Evolutionary conservation across 495 filamentous ascomycete genomes (phyloP).

Genomic region (Thermochaetoides thermophila): DNA sequence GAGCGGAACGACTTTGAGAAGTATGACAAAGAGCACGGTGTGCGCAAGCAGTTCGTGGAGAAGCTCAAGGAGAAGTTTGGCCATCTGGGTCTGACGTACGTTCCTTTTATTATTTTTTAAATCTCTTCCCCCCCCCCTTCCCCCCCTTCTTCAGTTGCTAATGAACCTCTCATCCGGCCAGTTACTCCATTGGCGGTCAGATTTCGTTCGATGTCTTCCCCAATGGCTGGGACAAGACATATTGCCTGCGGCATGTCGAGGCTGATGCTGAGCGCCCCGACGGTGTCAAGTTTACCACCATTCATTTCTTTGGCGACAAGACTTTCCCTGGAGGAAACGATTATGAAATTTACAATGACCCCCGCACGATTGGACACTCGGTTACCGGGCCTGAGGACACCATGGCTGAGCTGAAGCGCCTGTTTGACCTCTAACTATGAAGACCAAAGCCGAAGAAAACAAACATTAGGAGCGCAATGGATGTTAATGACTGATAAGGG

Average conservation of each 20-base stretch:
- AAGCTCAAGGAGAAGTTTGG: constrained; percentile 66
- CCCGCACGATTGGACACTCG: constrained; percentile 66
- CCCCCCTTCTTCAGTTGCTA: neutral
- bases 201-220: constrained; percentile 99
- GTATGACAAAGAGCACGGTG: constrained; percentile 61
- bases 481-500: too few species aligned
- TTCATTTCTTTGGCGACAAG: constrained; percentile 99
- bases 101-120: too few species aligned
- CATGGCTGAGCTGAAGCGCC: constrained; percentile 53
- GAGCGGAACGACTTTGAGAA: constrained; percentile 68
- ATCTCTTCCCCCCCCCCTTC: too few species aligned
- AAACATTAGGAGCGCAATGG: too few species aligned
- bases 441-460: neutral
- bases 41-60: constrained; percentile 57
- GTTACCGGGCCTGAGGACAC: constrained; percentile 76
- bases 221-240: constrained; percentile 96
- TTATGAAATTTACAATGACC: constrained; percentile 78
- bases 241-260: constrained; percentile 77
- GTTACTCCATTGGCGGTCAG: constrained; percentile 86
- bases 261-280: constrained; percentile 54
- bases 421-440: constrained; percentile 51
- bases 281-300: constrained; percentile 63
- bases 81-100: constrained; percentile 72
- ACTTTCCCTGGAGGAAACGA: constrained; percentile 80
- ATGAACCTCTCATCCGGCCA: constrained; percentile 15